phyloP scores from a whole-genome alignment of 768 basidiomycete genomes.

The Lactifluus echinatus region DNA sequence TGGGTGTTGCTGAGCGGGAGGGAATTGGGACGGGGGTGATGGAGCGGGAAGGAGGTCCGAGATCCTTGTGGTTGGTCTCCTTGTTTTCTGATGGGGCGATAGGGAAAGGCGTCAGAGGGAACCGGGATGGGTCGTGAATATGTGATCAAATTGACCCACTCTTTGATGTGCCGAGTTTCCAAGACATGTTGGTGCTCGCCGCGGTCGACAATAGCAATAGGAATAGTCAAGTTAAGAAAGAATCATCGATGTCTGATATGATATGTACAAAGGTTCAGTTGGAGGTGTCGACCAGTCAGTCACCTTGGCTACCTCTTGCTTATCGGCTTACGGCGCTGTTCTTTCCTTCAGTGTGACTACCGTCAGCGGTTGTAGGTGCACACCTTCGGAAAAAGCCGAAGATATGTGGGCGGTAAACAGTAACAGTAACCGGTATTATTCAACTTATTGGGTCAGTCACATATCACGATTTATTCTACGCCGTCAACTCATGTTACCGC shows the following conservation, averaged over 20 bases:
- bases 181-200: slow-evolving; percentile 36
- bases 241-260: not conserved
- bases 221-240: slow-evolving; percentile 1
- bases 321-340: too few species aligned
- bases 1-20: slow-evolving; percentile 74
- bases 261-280: not conserved
- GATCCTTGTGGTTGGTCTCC: slow-evolving; percentile 49
- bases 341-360: too few species aligned
- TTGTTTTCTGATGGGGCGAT: slow-evolving; percentile 54
- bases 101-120: not conserved
- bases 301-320: not conserved
- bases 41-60: slow-evolving; percentile 65
- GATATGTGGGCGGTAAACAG: too few species aligned
- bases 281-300: not conserved
- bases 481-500: too few species aligned
- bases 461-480: too few species aligned
- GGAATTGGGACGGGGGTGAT: slow-evolving; percentile 59
- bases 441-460: too few species aligned
- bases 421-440: too few species aligned
- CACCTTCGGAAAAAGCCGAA: too few species aligned
- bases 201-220: not conserved
- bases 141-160: slow-evolving; percentile 26
- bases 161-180: slow-evolving; percentile 39
- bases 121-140: not conserved
- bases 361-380: too few species aligned